phyloP scores from a whole-genome alignment of 768 basidiomycete species.

The Rhizopogon sp. region DNA sequence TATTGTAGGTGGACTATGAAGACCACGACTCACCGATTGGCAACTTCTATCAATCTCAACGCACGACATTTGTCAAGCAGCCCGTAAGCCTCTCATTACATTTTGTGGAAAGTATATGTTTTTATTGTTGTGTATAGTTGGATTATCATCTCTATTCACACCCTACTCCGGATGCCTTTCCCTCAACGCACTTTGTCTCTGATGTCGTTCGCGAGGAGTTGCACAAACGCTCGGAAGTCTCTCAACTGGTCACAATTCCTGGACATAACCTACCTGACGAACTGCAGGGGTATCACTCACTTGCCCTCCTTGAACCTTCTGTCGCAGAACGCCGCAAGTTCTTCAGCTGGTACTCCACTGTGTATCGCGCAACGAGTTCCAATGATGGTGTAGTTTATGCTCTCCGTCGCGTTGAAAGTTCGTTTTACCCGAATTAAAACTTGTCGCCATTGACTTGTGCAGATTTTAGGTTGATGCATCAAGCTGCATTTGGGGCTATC shows the following conservation, averaged over 20 bases:
- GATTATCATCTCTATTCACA: conserved; percentile 91
- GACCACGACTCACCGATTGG: conserved; percentile 17
- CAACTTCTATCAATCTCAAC: conserved; percentile 35
- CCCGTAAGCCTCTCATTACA: conserved; percentile 45
- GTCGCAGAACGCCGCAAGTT: conserved; percentile 62
- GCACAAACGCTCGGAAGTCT: conserved; percentile 43
- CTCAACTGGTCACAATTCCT: conserved; percentile 29
- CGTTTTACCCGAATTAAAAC: conserved; percentile 6
- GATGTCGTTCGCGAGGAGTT: conserved; percentile 63
- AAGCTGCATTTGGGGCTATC: conserved; percentile 74
- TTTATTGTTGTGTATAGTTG: conserved; percentile 42
- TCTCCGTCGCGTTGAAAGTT: conserved; percentile 86
- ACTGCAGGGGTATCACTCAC: conserved; percentile 84
- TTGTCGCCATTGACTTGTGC: conserved; percentile 9
- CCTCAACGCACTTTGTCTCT: conserved; percentile 78
- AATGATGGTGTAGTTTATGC: conserved; percentile 75
- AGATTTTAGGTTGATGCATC: conserved; percentile 84
- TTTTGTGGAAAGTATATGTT: conserved; percentile 1
- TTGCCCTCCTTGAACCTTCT: conserved; percentile 69
- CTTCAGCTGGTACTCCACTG: conserved; percentile 75
- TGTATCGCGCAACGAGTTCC: conserved; percentile 77
- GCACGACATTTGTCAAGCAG: conserved; percentile 55
- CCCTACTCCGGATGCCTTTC: conserved; percentile 51
- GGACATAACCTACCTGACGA: conserved; percentile 75
- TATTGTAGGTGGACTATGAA: conserved; percentile 28